Conservation (phyloP, 768 basidiomycete genomes). For the Russula virescens region DNA sequence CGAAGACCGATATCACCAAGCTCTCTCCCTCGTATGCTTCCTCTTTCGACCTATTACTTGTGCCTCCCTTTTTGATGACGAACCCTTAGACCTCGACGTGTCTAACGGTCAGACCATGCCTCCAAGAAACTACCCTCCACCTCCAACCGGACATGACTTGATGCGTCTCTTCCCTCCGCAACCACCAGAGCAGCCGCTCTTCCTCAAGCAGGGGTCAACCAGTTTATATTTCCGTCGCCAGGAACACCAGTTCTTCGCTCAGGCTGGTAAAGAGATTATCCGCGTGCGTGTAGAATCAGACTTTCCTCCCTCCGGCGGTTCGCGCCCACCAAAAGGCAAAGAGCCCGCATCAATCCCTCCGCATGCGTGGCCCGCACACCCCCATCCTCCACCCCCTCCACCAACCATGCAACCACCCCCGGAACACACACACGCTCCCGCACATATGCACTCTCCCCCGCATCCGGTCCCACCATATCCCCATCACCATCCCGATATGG, state of each 20-base stretch:
- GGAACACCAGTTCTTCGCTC: slow-evolving; percentile 76
- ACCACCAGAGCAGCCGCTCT: slow-evolving; percentile 48
- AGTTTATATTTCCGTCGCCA: slow-evolving; percentile 69
- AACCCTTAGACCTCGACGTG: slow-evolving; percentile 55
- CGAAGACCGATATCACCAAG: slow-evolving; percentile 23
- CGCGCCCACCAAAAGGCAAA: slow-evolving; percentile 23
- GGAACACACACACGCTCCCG: slow-evolving; percentile 16
- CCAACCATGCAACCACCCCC: slow-evolving; percentile 19
- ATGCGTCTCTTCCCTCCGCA: slow-evolving; percentile 80
- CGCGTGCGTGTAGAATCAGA: slow-evolving; percentile 70
- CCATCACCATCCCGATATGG: slow-evolving; percentile 32
- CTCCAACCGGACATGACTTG: slow-evolving; percentile 75
- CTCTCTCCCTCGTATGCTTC: slow-evolving; percentile 20
- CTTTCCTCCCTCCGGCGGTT: slow-evolving; percentile 29
- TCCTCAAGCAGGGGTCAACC: slow-evolving; percentile 58
- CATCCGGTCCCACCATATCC: slow-evolving; percentile 31
- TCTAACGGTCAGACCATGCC: slow-evolving; percentile 44
- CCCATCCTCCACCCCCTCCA: slow-evolving; percentile 29
- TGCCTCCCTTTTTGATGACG: background rate
- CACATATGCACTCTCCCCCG: slow-evolving; percentile 23
- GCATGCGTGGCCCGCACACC: slow-evolving; percentile 14
- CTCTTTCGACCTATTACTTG: too few species aligned
- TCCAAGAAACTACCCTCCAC: slow-evolving; percentile 61
- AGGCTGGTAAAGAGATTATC: slow-evolving; percentile 72
- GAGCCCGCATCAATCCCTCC: slow-evolving; percentile 8